A percentile compares a stretch with the other conserved stretches of the same genome.
Conservation (phyloP, 1,284 basidiomycete species). For the Porphyrellus sp. region DNA sequence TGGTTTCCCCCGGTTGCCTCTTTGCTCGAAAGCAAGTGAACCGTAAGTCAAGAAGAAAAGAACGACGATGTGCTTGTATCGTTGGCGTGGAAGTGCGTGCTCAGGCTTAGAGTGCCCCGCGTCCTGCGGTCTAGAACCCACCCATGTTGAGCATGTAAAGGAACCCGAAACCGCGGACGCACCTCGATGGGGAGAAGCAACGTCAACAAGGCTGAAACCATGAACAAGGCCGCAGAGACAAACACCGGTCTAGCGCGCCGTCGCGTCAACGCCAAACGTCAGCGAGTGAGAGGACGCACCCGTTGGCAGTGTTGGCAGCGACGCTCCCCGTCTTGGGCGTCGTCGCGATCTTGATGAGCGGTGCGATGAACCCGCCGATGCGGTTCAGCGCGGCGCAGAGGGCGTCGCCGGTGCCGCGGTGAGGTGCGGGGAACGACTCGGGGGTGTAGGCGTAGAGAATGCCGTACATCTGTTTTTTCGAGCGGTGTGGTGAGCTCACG, state of each 20-base stretch:
- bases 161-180: neutral
- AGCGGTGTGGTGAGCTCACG: neutral
- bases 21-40: neutral
- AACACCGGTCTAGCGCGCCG: slow-evolving; percentile 45
- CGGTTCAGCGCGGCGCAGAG: slow-evolving; percentile 53
- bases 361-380: slow-evolving; percentile 53
- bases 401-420: slow-evolving; percentile 63
- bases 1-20: neutral
- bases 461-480: slow-evolving; percentile 49
- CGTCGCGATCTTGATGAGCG: slow-evolving; percentile 50
- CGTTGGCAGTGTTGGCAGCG: slow-evolving; percentile 40
- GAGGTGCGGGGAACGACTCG: slow-evolving; percentile 63
- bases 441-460: slow-evolving; percentile 62
- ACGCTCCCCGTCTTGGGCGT: slow-evolving; percentile 33
- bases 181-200: slow-evolving; percentile 59
- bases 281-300: slow-evolving; percentile 19
- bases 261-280: neutral
- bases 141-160: neutral
- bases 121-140: slow-evolving; percentile 23
- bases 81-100: neutral
- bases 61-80: neutral
- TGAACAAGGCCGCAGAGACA: slow-evolving; percentile 54
- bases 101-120: slow-evolving; percentile 14
- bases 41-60: too few relatives aligned
- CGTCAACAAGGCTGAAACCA: slow-evolving; percentile 46